These are phyloP conservation scores for Fragaria nilgerrensis DNA, from an alignment of 306 rosid species.

Conservation along the genomic window DNA sequence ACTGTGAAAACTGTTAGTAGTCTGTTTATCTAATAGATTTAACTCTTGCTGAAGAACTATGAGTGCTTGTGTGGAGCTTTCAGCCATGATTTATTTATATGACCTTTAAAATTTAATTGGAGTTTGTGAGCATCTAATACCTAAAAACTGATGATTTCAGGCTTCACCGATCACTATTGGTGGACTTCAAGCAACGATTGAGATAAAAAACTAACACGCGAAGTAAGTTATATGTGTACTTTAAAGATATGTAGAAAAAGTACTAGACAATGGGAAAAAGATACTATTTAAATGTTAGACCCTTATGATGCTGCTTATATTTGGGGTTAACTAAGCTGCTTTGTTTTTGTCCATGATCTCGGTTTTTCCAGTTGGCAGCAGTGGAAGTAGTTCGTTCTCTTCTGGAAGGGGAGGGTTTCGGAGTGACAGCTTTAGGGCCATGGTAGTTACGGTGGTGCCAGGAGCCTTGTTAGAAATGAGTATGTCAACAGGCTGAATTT, in stretches of 20 bases:
- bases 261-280: not conserved
- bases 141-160: slow-evolving; percentile 36
- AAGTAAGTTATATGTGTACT: slow-evolving; percentile 37
- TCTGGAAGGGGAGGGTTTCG: slow-evolving; percentile 52
- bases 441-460: slow-evolving; percentile 47
- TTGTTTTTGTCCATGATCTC: slow-evolving; percentile 4
- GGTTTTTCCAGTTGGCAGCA: slow-evolving; percentile 44
- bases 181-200: slow-evolving; percentile 52
- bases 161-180: slow-evolving; percentile 59
- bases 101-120: not conserved
- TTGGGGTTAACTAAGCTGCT: slow-evolving; percentile 12
- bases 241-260: no score
- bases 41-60: not conserved
- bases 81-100: not conserved
- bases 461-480: slow-evolving; percentile 53
- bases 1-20: not conserved
- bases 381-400: slow-evolving; percentile 50
- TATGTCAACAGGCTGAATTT: slow-evolving; percentile 51
- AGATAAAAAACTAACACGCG: slow-evolving; percentile 61
- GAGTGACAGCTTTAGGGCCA: slow-evolving; percentile 56
- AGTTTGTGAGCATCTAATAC: not conserved
- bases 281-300: not conserved
- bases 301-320: not conserved
- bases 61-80: slow-evolving; percentile 4
- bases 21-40: not conserved